Evolutionary conservation across 2,329 filamentous ascomycete genomes (phyloP).

Genomic region (Anisogramma anomala): DNA sequence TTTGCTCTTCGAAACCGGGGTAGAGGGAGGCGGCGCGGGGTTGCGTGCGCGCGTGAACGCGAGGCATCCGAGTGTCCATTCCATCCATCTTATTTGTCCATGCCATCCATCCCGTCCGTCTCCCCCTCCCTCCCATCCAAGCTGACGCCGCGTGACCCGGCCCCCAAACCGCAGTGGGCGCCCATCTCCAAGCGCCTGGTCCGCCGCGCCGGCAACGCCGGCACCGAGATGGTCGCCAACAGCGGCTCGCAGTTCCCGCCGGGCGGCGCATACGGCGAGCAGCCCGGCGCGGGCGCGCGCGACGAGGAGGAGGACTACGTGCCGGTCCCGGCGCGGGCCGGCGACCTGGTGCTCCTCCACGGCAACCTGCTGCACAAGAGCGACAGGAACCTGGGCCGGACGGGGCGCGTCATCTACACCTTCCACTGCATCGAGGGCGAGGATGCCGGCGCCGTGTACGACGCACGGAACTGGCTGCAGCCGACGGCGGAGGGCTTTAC

Average conservation of each 20-base stretch:
- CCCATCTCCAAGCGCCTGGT: constrained; percentile 66
- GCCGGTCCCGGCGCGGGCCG: constrained; percentile 79
- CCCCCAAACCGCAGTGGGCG: constrained; percentile 34
- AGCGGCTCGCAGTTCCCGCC: constrained; percentile 51
- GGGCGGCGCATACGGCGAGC: constrained; percentile 36
- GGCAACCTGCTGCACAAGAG: constrained; percentile 95
- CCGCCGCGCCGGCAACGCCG: constrained; percentile 38
- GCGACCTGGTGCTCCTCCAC: constrained; percentile 84
- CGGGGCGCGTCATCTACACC: constrained; percentile 89
- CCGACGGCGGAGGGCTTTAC: constrained; percentile 72
- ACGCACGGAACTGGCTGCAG: constrained; percentile 86
- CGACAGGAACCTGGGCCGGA: constrained; percentile 76
- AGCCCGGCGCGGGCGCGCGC: constrained; percentile 26
- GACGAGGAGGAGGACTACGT: constrained; percentile 56
- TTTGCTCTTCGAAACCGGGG: too few relatives aligned
- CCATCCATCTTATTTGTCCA: too few relatives aligned
- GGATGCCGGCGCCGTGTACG: constrained; percentile 54
- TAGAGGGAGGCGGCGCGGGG: too few relatives aligned
- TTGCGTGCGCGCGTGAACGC: too few relatives aligned
- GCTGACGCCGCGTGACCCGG: too few relatives aligned
- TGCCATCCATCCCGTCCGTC: too few relatives aligned
- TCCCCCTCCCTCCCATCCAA: too few relatives aligned
- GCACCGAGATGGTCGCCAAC: constrained; percentile 64
- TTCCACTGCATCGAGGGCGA: constrained; percentile 92
- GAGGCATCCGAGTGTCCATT: too few relatives aligned